A percentile compares a stretch with the other conserved stretches of the same genome.
Conservation (phyloP, 345 rosid species). For the Eutrema japonicum region DNA sequence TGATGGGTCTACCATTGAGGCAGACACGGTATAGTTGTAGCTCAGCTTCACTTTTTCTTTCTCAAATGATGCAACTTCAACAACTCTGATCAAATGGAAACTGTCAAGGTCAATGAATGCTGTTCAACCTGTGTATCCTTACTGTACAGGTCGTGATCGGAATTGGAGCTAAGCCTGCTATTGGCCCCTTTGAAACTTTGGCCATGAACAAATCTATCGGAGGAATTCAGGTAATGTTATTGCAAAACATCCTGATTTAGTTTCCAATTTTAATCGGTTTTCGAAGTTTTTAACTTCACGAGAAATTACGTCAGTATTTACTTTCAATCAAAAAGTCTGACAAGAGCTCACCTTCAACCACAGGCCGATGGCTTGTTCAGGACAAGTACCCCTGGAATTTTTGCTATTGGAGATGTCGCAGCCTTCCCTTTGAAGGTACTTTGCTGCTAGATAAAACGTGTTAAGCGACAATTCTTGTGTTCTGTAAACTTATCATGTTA, state of each 20-base stretch:
- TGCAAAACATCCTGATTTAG: not conserved
- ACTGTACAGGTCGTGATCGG: conserved; percentile 73
- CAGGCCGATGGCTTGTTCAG: conserved; percentile 90
- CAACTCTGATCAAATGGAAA: conserved; percentile 27
- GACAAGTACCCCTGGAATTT: conserved; percentile 84
- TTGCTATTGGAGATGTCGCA: conserved; percentile 97
- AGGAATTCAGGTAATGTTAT: conserved; percentile 73
- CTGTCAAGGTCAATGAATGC: conserved; percentile 7
- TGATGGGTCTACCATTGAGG: conserved; percentile 82
- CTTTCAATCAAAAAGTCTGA: conserved; percentile 10
- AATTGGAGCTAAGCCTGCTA: conserved; percentile 91
- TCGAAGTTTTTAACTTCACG: not conserved
- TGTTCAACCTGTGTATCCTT: conserved; percentile 17
- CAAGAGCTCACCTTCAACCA: conserved; percentile 36
- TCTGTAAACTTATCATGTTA: conserved; percentile 27
- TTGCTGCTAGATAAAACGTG: conserved; percentile 29
- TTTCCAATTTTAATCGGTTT: conserved; percentile 12
- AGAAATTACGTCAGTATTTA: conserved; percentile 1
- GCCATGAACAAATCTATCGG: conserved; percentile 69
- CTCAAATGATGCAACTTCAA: conserved; percentile 6
- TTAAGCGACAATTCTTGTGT: conserved; percentile 8
- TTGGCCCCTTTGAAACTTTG: conserved; percentile 71
- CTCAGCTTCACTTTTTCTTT: conserved; percentile 28
- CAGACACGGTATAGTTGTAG: conserved; percentile 64
- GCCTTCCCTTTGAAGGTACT: conserved; percentile 92